Percentiles rank a stretch among this genome's conserved stretches.
phyloP scores from a whole-genome alignment of 108 stramenopile species.

The Cyclostephanos invisitatus region DNA sequence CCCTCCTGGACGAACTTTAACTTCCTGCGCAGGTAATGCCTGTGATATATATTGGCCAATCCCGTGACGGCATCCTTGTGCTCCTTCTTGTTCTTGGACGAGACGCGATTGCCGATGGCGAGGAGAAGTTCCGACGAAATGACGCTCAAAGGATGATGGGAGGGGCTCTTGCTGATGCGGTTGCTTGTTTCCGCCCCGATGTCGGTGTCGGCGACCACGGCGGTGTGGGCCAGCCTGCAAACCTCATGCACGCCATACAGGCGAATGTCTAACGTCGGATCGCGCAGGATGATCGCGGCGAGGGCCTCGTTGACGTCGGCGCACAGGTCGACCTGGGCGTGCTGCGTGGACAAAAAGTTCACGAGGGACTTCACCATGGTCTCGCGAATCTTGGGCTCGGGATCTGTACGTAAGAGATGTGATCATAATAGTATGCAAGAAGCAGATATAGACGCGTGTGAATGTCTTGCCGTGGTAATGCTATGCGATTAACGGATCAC shows the following conservation, averaged over 20 bases:
- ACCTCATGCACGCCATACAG: slow-evolving; percentile 63
- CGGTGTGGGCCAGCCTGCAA: slow-evolving; percentile 64
- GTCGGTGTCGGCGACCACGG: slow-evolving; percentile 1
- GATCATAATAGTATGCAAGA: neutral
- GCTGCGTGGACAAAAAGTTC: slow-evolving; percentile 51
- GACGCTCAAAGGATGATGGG: slow-evolving; percentile 24
- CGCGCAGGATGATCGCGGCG: slow-evolving; percentile 29
- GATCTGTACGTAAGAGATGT: slow-evolving; percentile 12
- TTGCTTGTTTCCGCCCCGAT: neutral
- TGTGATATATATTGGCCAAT: slow-evolving; percentile 71
- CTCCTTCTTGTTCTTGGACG: slow-evolving; percentile 69
- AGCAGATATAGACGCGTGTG: neutral
- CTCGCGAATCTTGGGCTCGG: slow-evolving; percentile 55
- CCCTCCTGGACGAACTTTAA: slow-evolving; percentile 56
- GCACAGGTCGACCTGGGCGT: slow-evolving; percentile 45
- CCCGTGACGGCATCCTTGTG: slow-evolving; percentile 80
- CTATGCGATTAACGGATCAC: no score
- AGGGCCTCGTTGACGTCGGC: slow-evolving; percentile 55
- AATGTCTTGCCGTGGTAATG: neutral
- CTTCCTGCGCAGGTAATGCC: slow-evolving; percentile 57
- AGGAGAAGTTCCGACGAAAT: slow-evolving; percentile 54
- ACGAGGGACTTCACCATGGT: slow-evolving; percentile 67
- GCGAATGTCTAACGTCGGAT: slow-evolving; percentile 55
- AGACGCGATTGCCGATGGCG: slow-evolving; percentile 66
- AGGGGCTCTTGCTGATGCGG: slow-evolving; percentile 1